Base-by-base conservation (phyloP, 108 stramenopile genomes). In the Cyclotella sp. region DNA sequence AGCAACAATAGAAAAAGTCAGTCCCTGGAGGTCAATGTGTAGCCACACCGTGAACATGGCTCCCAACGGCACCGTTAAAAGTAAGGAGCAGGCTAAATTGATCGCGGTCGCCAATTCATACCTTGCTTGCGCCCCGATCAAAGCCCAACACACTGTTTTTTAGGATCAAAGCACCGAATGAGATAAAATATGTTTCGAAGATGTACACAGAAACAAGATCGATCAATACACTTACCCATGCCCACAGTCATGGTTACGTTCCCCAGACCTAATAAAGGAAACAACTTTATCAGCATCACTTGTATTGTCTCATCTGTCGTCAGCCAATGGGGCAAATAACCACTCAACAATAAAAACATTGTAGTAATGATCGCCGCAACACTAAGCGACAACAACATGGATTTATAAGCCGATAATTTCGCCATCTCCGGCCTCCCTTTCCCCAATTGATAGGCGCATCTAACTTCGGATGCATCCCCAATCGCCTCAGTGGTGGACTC, bases 401-500 rank as follows among this genome's bases (percentile, higher is more conserved):
- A 77, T 39, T 89, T 87, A 71, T 81, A 82, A 9, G 87, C 68
- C 28, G 88, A 73, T n/a, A 84, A 39, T 46, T 84, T 85, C 16
- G 93, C 89, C 58, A 83, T 59, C 15, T 72, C 68, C 15, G 86
- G 79, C 19, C 83, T 71, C 11, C 73, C 76, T 27, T 77, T 84
- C 12, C 90, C 83, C n/a, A 93, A 67, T 9, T 89, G 81, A 75
- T 78, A 91, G 0, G 88, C 83, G 40, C 90, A 85, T 21, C 90
- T 85, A 39, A 87, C 85, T 41, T 86, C 88, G 9, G 86, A 88
- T 1, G 93, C 89, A 79, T 93, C 90, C 6, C 87, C 89, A 40
- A 93, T 71, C 3, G 90, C 90, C 64, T 93, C 93, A 27, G 90
- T 90, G 18, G 86, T 68, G 27, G 90, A 82, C 59, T 91, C 90